A percentile compares a stretch with the other conserved stretches of the same genome.
Evolutionary conservation across 495 filamentous ascomycete species (phyloP).

Genomic region (Penicillium daleae): DNA sequence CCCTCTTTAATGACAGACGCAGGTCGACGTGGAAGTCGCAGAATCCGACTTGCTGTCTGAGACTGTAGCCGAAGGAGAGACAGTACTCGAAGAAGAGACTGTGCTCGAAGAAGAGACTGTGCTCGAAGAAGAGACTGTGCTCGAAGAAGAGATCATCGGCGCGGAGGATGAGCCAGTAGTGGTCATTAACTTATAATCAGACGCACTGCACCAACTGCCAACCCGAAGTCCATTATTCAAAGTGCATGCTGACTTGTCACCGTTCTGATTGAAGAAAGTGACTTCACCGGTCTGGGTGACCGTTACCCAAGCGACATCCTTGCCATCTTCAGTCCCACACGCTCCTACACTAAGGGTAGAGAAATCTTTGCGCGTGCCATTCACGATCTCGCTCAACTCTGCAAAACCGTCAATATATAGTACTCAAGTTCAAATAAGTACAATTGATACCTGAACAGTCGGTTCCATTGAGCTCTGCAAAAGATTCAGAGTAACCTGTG

Average conservation of each 20-base stretch:
- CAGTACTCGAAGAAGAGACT: neutral
- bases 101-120: neutral
- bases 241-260: constrained; percentile 6
- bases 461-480: constrained; percentile 11
- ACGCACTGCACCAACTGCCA: constrained; percentile 13
- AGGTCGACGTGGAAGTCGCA: neutral
- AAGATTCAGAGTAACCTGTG: constrained; percentile 19
- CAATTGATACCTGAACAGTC: constrained; percentile 12
- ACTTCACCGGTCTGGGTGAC: constrained; percentile 6
- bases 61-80: neutral
- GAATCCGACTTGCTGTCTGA: neutral
- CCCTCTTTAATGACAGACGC: neutral
- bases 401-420: neutral
- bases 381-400: constrained; percentile 2
- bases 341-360: neutral
- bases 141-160: neutral
- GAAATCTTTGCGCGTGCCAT: constrained; percentile 2
- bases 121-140: neutral
- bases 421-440: neutral
- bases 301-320: constrained; percentile 6
- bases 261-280: constrained; percentile 14
- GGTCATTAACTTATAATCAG: neutral
- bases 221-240: constrained; percentile 4
- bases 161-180: neutral
- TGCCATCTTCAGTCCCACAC: constrained; percentile 3